These are phyloP conservation scores for Chlorencoelia australis DNA, from an alignment of 2,329 filamentous ascomycete species.

Conservation along the genomic window DNA sequence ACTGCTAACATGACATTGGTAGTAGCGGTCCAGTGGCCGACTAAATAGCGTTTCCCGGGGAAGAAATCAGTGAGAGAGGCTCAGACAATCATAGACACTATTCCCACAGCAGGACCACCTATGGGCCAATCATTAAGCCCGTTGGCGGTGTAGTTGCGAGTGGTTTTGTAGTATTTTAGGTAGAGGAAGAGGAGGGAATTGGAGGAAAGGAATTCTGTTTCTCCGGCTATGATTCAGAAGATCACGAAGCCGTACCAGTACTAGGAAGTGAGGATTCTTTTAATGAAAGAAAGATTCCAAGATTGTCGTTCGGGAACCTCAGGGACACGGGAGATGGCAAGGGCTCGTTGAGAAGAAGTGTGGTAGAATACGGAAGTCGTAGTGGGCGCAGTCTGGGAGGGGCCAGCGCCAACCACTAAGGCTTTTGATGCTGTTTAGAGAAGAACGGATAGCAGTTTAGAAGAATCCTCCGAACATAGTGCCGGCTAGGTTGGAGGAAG, in stretches of 20 bases:
- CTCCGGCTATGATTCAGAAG: conserved; percentile 61
- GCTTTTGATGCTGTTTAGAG: conserved; percentile 34
- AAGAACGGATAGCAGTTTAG: conserved; percentile 34
- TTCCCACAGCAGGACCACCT: conserved; percentile 41
- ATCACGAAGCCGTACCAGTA: conserved; percentile 57
- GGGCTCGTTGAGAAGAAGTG: conserved; percentile 29
- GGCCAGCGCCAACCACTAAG: conserved; percentile 42
- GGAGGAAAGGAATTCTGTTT: conserved; percentile 59
- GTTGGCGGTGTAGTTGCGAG: conserved; percentile 35
- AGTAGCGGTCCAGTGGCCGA: conserved; percentile 56
- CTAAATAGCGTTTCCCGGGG: conserved; percentile 52
- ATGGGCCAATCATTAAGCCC: conserved; percentile 45
- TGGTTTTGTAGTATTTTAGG: conserved; percentile 36
- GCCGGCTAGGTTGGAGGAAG: conserved; percentile 46
- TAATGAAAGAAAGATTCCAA: conserved; percentile 39
- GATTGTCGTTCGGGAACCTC: conserved; percentile 31
- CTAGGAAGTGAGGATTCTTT: conserved; percentile 47
- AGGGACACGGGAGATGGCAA: conserved; percentile 36
- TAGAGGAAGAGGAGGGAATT: conserved; percentile 48
- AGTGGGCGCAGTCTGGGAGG: conserved; percentile 35
- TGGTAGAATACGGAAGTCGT: conserved; percentile 35
- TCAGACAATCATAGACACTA: conserved; percentile 51
- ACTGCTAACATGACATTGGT: conserved; percentile 58
- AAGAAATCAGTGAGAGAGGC: conserved; percentile 57
- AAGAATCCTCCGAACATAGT: conserved; percentile 55